Conservation (phyloP, 2,329 filamentous ascomycete genomes). For the Aspergillus tanneri region DNA sequence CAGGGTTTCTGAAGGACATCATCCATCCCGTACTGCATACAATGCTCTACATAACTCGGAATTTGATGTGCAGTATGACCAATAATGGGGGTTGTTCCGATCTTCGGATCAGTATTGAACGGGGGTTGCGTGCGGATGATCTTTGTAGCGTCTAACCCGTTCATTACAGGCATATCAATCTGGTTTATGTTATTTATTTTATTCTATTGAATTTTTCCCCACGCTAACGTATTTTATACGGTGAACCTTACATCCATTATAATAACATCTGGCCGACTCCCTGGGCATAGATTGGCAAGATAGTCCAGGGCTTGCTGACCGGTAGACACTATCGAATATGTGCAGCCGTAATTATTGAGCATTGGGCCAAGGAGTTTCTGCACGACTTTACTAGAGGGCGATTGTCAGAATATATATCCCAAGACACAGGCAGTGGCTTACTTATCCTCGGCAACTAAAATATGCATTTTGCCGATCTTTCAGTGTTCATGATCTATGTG, state of each 20-base stretch:
- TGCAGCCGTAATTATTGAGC: background rate
- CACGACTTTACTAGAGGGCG: background rate
- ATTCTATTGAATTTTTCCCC: background rate
- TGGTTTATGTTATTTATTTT: background rate
- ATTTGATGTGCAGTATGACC: background rate
- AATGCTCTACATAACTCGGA: background rate
- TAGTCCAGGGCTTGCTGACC: constrained; percentile 8
- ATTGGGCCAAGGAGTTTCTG: background rate
- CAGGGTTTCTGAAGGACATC: background rate
- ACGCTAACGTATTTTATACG: background rate
- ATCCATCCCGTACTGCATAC: background rate
- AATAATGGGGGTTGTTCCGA: background rate
- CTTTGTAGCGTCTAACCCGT: constrained; percentile 1
- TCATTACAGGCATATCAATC: constrained; percentile 7
- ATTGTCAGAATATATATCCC: background rate
- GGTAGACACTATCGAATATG: background rate
- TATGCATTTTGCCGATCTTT: constrained; percentile 12
- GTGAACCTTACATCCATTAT: constrained; percentile 5
- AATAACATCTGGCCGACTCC: constrained; percentile 5
- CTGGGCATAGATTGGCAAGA: background rate
- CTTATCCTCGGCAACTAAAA: constrained; percentile 11
- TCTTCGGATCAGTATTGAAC: background rate
- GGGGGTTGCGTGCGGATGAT: constrained; percentile 6
- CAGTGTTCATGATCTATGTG: too few relatives aligned
- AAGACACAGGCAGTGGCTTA: too few relatives aligned